Percentiles rank a stretch among this genome's conserved stretches.
Conservation (phyloP, 805 yeast genomes). For the Saitoella complicata region DNA sequence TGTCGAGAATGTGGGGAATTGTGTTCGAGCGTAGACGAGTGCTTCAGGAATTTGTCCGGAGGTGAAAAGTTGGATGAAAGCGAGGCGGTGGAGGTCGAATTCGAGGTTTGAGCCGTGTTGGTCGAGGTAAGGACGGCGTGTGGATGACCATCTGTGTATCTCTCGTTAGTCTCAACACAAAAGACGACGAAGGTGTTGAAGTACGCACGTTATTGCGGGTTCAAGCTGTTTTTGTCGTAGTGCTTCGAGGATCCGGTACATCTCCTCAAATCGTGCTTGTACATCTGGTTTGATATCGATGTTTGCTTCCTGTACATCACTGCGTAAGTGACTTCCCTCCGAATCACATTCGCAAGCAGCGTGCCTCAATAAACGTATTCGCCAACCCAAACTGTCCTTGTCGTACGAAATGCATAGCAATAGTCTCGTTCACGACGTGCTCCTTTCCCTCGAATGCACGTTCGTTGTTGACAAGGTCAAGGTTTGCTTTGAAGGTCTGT, state of each 20-base stretch:
- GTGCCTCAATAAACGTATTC: constrained; percentile 12
- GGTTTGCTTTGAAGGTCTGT: background rate
- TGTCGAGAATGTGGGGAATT: constrained; percentile 26
- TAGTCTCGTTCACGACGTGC: constrained; percentile 24
- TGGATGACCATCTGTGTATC: constrained; percentile 18
- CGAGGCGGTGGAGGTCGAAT: constrained; percentile 29
- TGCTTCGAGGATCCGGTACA: constrained; percentile 29
- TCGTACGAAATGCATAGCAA: constrained; percentile 31
- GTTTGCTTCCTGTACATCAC: no score
- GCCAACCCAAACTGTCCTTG: constrained; percentile 29
- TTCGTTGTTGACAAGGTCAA: background rate
- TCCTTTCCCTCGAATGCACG: background rate
- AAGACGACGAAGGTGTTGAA: no score
- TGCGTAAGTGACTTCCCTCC: no score
- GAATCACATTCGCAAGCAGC: no score
- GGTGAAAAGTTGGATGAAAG: constrained; percentile 22
- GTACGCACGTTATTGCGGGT: constrained; percentile 32
- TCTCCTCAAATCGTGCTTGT: constrained; percentile 24
- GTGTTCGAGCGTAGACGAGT: constrained; percentile 28
- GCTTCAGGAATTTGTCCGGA: constrained; percentile 15
- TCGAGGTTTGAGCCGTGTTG: constrained; percentile 29
- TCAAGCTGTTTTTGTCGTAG: constrained; percentile 23
- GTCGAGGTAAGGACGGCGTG: constrained; percentile 17
- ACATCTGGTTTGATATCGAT: constrained; percentile 17
- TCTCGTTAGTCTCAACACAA: no score